Conservation (phyloP, 1,284 basidiomycete species). For the Cutaneotrichosporon dermatis region DNA sequence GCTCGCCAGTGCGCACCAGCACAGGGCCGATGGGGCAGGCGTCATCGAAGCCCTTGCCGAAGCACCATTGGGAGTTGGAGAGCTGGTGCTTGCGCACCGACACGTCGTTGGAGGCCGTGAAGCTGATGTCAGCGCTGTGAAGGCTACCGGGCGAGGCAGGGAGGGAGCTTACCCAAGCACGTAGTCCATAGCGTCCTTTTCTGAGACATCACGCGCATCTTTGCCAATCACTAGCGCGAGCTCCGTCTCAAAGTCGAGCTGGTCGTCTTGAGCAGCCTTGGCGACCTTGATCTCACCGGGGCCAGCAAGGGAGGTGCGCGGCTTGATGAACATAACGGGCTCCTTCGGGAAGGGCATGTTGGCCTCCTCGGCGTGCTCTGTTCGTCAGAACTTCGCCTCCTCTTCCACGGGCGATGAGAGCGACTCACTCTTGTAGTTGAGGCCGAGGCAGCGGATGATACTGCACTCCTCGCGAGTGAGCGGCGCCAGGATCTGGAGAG, state of each 20-base stretch:
- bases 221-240: constrained; percentile 53
- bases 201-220: constrained; percentile 51
- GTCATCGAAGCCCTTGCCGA: constrained; percentile 46
- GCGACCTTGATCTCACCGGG: constrained; percentile 49
- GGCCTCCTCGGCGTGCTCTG: constrained; percentile 30
- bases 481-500: constrained; percentile 22
- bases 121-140: constrained; percentile 48
- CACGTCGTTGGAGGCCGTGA: constrained; percentile 54
- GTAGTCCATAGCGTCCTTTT: constrained; percentile 52
- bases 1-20: constrained; percentile 27
- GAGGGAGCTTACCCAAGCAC: constrained; percentile 45
- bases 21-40: constrained; percentile 50
- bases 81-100: constrained; percentile 39
- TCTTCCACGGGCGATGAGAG: background rate
- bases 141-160: constrained; percentile 41
- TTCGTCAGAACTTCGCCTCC: background rate
- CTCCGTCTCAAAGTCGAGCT: constrained; percentile 53
- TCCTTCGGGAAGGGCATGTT: constrained; percentile 38
- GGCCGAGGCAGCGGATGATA: constrained; percentile 44
- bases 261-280: constrained; percentile 51
- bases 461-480: constrained; percentile 34
- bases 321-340: constrained; percentile 48
- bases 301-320: constrained; percentile 50
- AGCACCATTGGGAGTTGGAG: constrained; percentile 36
- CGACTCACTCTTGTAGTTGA: constrained; percentile 37